Base-by-base conservation (phyloP, 306 rosid species). In the Fragaria nilgerrensis region DNA sequence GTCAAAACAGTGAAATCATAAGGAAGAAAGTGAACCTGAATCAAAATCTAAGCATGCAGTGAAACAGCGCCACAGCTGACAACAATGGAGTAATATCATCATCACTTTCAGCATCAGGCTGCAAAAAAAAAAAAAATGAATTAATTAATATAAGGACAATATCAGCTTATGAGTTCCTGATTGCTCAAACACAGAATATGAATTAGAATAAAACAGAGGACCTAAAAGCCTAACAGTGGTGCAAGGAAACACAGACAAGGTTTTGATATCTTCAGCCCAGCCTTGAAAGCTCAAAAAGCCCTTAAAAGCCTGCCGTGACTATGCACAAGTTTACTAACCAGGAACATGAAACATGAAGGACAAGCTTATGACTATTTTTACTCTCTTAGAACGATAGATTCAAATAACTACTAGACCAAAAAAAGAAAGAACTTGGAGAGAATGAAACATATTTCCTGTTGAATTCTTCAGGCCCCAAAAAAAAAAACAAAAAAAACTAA, bases 61-160 rank as follows among this genome's bases (percentile, higher is more conserved):
- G 99, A 92, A 83, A 89, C 89, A 23, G 98, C 98, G 99, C 98
- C 75, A 96, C 98, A 48, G 97, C 71, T 39, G 98, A 92, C 81
- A 89, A 75, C 68, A 96, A 85, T 53, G 99, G 97, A 73, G 99
- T 92, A 74, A 96, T 86, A 77, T 82, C 88, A 85, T 96, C 98
- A 32, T 96, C 99, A 52, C 97, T 92, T 80, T 91, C 97, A 82
- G 88, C 87, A 87, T 91, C 88, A 70, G 97, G 98, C 98, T 96
- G 96, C 89, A 86, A 79, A 79, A 80, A 59, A 86, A n/a, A n/a
- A 55, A 25, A 14, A 14, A 65, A 19, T 53, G 34, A 37, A 79
- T 44, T 12, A 61, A 77, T 65, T 65, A 65, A 69, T 34, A 59
- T 13, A 63, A 10, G 25, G 36, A 76, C 55, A 65, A 70, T 15